Conservation (phyloP, 192 early-diverging fungal species). For the Funneliformis mosseae region DNA sequence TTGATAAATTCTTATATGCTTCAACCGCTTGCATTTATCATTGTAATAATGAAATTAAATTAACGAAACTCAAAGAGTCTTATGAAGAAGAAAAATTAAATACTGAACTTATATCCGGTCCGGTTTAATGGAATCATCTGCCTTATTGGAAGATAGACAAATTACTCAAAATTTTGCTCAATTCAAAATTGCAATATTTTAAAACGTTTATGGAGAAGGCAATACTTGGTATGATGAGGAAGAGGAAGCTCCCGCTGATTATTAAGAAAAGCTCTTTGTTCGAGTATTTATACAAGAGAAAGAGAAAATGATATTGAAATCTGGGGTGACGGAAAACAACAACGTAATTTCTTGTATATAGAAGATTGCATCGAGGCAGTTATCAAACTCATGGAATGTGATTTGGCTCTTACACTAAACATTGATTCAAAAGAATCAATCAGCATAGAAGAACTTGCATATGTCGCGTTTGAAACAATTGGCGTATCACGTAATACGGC, state of each 20-base stretch:
- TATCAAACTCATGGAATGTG: background rate
- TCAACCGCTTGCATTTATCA: slow-evolving; percentile 1
- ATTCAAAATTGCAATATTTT: background rate
- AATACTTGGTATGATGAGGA: background rate
- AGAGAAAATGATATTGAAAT: background rate
- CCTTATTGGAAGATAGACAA: background rate
- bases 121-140: background rate
- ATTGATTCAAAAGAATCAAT: background rate
- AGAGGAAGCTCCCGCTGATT: background rate
- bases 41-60: background rate
- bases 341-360: background rate
- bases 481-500: background rate
- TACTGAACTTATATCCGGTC: background rate
- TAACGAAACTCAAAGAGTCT: background rate
- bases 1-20: background rate
- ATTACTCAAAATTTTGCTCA: background rate
- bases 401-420: background rate
- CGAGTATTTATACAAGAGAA: background rate
- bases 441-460: background rate
- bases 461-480: background rate
- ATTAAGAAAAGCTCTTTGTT: background rate
- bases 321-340: background rate
- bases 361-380: background rate
- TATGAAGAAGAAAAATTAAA: background rate
- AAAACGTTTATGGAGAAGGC: background rate